Evolutionary conservation across 2,329 filamentous ascomycete genomes (phyloP).

Genomic region (Orbilia quercus): DNA sequence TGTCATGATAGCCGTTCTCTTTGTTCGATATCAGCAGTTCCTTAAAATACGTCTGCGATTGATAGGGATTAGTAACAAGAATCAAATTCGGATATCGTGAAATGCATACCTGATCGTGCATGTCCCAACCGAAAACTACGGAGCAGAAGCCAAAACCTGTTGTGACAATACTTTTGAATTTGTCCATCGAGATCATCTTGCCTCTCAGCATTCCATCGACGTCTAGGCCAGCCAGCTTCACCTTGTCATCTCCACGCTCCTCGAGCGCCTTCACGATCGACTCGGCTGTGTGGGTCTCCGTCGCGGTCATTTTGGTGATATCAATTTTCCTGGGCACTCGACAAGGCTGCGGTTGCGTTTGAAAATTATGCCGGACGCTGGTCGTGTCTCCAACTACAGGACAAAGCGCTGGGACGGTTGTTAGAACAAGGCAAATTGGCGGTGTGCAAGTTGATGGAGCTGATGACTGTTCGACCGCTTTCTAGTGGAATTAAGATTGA

Average conservation of each 20-base stretch:
- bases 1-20: slow-evolving; percentile 87
- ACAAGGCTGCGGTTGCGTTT: too few relatives aligned
- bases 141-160: slow-evolving; percentile 93
- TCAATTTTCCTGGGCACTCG: too few relatives aligned
- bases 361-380: too few relatives aligned
- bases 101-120: slow-evolving; percentile 76
- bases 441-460: too few relatives aligned
- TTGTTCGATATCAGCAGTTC: slow-evolving; percentile 90
- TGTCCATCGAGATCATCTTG: slow-evolving; percentile 91
- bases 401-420: not conserved
- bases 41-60: slow-evolving; percentile 77
- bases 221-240: slow-evolving; percentile 89
- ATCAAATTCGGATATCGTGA: not conserved
- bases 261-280: slow-evolving; percentile 70
- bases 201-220: slow-evolving; percentile 85
- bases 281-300: slow-evolving; percentile 67
- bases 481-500: not conserved
- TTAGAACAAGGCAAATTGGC: not conserved
- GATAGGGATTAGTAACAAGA: not conserved
- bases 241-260: slow-evolving; percentile 75
- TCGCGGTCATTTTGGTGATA: slow-evolving; percentile 15
- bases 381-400: not conserved
- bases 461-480: not conserved
- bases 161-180: slow-evolving; percentile 84
- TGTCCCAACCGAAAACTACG: slow-evolving; percentile 95